phyloP scores from a whole-genome alignment of 2,329 filamentous ascomycete species.

The Domatiomyces catenatus region DNA sequence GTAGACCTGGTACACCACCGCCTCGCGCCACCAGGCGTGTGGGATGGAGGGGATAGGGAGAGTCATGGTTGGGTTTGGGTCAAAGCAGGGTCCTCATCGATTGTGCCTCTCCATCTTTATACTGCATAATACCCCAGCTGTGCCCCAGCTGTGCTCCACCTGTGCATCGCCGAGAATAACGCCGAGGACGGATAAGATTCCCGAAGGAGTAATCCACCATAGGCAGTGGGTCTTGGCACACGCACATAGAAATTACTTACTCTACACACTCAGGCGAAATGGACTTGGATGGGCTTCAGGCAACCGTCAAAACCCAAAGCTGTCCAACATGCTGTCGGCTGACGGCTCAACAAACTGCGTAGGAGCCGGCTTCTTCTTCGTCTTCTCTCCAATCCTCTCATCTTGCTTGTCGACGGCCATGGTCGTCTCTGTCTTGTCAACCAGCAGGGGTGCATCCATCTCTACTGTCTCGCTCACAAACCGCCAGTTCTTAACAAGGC shows the following conservation, averaged over 20 bases:
- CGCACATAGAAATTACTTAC: too few relatives aligned
- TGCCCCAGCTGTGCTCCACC: neutral
- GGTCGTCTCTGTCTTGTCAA: neutral
- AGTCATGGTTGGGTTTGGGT: neutral
- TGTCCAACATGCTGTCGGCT: conserved; percentile 71
- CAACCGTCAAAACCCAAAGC: conserved; percentile 79
- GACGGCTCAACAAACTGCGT: conserved; percentile 89
- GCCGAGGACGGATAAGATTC: neutral
- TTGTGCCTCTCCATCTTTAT: neutral
- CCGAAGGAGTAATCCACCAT: neutral
- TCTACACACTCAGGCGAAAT: too few relatives aligned
- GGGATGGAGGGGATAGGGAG: neutral
- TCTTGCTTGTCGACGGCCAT: conserved; percentile 22
- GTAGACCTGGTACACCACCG: conserved; percentile 46
- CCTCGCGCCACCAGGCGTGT: conserved; percentile 43
- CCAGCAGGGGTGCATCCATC: neutral
- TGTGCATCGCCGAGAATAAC: neutral
- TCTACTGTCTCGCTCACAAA: conserved; percentile 19
- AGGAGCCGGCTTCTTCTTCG: conserved; percentile 43
- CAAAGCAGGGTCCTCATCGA: too few relatives aligned
- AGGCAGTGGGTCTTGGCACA: neutral
- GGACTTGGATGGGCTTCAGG: neutral
- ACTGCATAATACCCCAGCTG: neutral
- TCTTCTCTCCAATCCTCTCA: conserved; percentile 23
- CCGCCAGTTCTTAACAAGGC: conserved; percentile 49